Conservation (phyloP, 345 rosid species). For the Excoecaria agallocha region DNA sequence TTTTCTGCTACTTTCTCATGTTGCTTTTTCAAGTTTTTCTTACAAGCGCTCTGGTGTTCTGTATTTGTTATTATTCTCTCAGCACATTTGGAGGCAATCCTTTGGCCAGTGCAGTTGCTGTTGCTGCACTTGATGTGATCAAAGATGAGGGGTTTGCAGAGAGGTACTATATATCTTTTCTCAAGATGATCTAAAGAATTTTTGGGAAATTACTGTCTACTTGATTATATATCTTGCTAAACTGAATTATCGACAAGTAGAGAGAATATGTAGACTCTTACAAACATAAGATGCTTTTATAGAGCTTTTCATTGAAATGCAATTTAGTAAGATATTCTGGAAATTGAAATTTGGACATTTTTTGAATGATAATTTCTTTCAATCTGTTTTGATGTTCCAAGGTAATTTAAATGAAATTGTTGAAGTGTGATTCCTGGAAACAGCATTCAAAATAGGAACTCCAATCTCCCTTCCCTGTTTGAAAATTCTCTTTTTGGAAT, state of each 20-base stretch:
- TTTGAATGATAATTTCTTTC: not conserved
- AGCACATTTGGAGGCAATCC: conserved; percentile 98
- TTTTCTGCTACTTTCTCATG: not conserved
- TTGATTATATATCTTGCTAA: conserved; percentile 1
- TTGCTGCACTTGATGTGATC: conserved; percentile 81
- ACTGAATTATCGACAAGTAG: not conserved
- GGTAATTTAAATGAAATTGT: not conserved
- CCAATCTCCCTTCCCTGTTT: not conserved
- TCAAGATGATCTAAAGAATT: not conserved
- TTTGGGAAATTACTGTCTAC: not conserved
- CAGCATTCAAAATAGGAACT: not conserved
- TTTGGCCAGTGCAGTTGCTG: conserved; percentile 90
- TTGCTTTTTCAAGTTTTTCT: not conserved
- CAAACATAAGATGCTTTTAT: not conserved
- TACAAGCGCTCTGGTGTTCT: conserved; percentile 8
- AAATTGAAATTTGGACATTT: not conserved
- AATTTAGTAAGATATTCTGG: not conserved
- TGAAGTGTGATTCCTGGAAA: not conserved
- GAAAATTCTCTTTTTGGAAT: not conserved
- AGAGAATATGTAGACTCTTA: not conserved
- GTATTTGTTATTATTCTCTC: conserved; percentile 20
- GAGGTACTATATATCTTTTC: conserved; percentile 39
- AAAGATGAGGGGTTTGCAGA: conserved; percentile 69
- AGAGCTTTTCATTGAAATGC: not conserved
- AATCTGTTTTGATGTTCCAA: not conserved